These are phyloP conservation scores for Phytophthora pini DNA, from an alignment of 352 stramenopile species.

Conservation along the genomic window DNA sequence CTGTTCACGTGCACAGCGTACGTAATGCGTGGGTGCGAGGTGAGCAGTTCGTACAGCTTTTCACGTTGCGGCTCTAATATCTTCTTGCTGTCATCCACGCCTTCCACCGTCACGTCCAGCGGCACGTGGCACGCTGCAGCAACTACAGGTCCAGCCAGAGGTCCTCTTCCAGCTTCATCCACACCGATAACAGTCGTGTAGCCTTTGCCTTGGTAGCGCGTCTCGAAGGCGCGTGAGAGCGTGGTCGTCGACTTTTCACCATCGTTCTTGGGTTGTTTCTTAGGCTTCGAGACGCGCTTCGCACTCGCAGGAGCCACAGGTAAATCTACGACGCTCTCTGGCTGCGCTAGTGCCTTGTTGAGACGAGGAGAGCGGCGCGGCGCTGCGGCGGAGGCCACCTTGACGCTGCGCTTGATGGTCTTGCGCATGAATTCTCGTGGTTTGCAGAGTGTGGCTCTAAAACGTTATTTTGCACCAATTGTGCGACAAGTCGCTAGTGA, in stretches of 20 bases:
- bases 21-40: slow-evolving; percentile 73
- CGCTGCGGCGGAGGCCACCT: slow-evolving; percentile 18
- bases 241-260: slow-evolving; percentile 28
- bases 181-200: slow-evolving; percentile 92
- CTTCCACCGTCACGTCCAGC: slow-evolving; percentile 80
- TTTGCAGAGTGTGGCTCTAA: slow-evolving; percentile 1
- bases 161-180: slow-evolving; percentile 96
- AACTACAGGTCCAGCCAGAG: slow-evolving; percentile 92
- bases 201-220: slow-evolving; percentile 52
- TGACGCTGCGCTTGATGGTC: slow-evolving; percentile 34
- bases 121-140: slow-evolving; percentile 78
- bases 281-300: slow-evolving; percentile 22
- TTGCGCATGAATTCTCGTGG: slow-evolving; percentile 32
- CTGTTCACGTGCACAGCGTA: slow-evolving; percentile 89
- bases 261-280: slow-evolving; percentile 17
- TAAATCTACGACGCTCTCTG: neutral
- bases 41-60: slow-evolving; percentile 89
- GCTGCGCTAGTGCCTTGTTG: neutral
- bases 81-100: slow-evolving; percentile 96
- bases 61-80: slow-evolving; percentile 95
- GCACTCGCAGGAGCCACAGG: neutral
- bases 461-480: slow-evolving; percentile 44
- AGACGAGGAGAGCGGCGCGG: slow-evolving; percentile 39
- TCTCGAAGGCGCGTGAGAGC: slow-evolving; percentile 64
- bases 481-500: slow-evolving; percentile 10